Base-by-base conservation (phyloP, 2,329 filamentous ascomycete genomes). In the Cladophialophora chaetospira region DNA sequence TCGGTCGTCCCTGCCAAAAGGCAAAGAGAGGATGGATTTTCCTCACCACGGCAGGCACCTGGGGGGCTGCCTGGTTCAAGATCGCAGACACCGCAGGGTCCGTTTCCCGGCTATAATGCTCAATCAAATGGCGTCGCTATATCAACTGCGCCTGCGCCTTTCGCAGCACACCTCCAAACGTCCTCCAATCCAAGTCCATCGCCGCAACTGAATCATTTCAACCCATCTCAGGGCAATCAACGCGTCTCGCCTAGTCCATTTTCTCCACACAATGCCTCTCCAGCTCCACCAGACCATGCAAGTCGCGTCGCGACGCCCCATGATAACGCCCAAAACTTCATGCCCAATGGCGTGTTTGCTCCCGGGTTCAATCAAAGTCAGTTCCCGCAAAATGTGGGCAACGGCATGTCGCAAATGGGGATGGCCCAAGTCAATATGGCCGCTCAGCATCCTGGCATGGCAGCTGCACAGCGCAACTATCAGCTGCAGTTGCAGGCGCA, bases 191-290 rank as follows among this genome's bases (percentile, higher is more conserved):
- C 90, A 60, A 96, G 91, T 35, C 93, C 93, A 9, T 97, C 94
- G 5, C 94, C 94, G 84, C 84, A 85, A 60, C 91, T 88, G 69
- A 92, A 95, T 69, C 81, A 84, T 52, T 86, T 84, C 53, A 75
- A 77, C 57, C 73, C 79, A 73, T 54, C 86, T 29, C 84, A 88
- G 68, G 82, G 82, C 66, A 85, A 87, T 35, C 89, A 91, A 70
- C 81, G 91, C 68, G 90, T 97, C 72, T 97, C 94, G 28, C 93
- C 94, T 3, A 93, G 94, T 72, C 90, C 91, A 1, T 96, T 95
- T 71, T 92, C 89, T 1, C 88, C 89, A 63, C 88, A 88, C 65
- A 88, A 88, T 68, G 89, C 90, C 58, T 94, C 90, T 2, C 89
- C 90, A 9, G 84, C 88, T 13, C 85, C 88, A 4, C 88, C 88